phyloP scores from a whole-genome alignment of 2,329 filamentous ascomycete species.

The Chrysoporthe austroafricana region DNA sequence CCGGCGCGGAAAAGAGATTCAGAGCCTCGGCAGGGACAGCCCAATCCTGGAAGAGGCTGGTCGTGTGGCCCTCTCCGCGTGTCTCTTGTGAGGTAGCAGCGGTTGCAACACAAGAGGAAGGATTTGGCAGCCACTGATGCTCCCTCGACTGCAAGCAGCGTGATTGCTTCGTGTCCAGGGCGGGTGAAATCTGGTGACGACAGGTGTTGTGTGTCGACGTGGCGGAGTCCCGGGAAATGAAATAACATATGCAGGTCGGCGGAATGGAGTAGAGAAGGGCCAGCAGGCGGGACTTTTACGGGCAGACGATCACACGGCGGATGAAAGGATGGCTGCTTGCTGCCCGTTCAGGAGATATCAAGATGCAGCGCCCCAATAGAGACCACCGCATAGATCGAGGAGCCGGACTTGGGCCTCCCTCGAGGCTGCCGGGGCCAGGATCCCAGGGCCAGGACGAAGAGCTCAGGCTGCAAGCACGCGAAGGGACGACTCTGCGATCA shows the following conservation, averaged over 20 bases:
- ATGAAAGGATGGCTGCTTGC: not conserved
- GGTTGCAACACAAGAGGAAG: not conserved
- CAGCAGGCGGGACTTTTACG: not conserved
- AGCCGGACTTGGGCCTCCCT: not conserved
- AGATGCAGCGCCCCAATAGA: too few relatives aligned
- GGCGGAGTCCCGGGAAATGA: slow-evolving; percentile 21
- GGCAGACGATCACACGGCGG: too few relatives aligned
- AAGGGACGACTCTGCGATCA: too few relatives aligned
- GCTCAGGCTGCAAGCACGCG: too few relatives aligned
- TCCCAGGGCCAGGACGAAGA: not conserved
- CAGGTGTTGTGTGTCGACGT: not conserved
- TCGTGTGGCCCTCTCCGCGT: slow-evolving; percentile 6
- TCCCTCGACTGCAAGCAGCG: not conserved
- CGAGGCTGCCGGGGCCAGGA: not conserved
- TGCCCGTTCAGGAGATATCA: slow-evolving; percentile 6
- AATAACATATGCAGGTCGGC: slow-evolving; percentile 20
- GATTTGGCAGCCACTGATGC: not conserved
- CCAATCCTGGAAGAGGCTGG: not conserved
- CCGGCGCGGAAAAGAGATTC: not conserved
- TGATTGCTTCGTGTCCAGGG: not conserved
- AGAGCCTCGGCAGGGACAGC: slow-evolving; percentile 3
- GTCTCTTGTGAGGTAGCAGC: slow-evolving; percentile 3
- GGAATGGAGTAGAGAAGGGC: not conserved
- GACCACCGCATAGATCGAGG: not conserved
- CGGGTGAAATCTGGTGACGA: not conserved